Conservation (phyloP, 805 yeast species). For the Wickerhamiella lipophila region DNA sequence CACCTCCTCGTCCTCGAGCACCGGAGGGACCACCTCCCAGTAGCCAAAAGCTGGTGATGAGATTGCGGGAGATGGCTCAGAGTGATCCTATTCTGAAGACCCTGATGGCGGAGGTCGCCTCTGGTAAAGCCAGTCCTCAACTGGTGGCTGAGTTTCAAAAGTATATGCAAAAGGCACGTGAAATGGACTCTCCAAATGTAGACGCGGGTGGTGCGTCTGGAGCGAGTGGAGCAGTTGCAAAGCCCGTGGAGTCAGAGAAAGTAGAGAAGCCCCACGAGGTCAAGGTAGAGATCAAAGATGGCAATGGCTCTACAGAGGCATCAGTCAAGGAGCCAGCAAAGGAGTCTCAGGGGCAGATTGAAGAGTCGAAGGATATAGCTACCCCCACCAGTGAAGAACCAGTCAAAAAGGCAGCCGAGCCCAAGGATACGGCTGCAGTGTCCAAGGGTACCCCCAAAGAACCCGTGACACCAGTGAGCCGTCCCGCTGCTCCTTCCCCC, state of each 20-base stretch:
- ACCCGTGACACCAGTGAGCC: no score
- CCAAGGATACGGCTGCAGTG: no score
- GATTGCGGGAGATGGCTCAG: conserved; percentile 71
- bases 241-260: no score
- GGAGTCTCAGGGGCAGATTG: no score
- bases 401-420: no score
- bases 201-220: neutral
- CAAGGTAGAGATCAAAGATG: no score
- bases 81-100: conserved; percentile 52
- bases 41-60: conserved; percentile 71
- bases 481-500: neutral
- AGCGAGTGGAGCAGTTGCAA: no score
- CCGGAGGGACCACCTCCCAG: conserved; percentile 14
- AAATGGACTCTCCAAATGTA: neutral
- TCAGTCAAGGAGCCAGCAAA: neutral
- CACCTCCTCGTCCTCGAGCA: conserved; percentile 7
- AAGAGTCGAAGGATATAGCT: neutral
- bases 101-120: conserved; percentile 76
- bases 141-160: conserved; percentile 71
- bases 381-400: no score
- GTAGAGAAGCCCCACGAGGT: no score
- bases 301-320: neutral
- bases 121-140: conserved; percentile 58
- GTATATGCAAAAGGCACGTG: conserved; percentile 65
- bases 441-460: no score